These are phyloP conservation scores for Pseudogymnoascus sp. DNA, from an alignment of 2,329 filamentous ascomycete genomes.

Conservation along the genomic window DNA sequence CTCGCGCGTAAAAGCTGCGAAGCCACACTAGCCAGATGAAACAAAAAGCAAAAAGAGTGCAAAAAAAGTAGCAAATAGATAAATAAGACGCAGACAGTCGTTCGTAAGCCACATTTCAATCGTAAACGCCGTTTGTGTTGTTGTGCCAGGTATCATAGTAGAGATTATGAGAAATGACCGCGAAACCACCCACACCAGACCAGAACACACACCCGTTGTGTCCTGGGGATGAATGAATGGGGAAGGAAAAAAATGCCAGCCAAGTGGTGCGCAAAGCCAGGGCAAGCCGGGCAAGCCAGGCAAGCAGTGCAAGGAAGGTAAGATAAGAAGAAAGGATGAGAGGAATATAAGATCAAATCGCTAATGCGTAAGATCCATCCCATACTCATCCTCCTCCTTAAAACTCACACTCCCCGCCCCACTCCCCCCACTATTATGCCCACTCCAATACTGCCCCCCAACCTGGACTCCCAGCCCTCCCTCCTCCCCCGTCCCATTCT, in stretches of 20 bases:
- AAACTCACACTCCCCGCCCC: slow-evolving; percentile 62
- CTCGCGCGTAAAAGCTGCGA: background rate
- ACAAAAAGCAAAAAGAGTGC: too few relatives aligned
- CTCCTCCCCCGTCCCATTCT: slow-evolving; percentile 21
- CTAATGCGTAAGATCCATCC: slow-evolving; percentile 61
- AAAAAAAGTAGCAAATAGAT: background rate
- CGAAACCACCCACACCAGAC: background rate
- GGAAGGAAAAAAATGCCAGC: background rate
- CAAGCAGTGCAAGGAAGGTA: background rate
- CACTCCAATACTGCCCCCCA: slow-evolving; percentile 53
- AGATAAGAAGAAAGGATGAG: too few relatives aligned
- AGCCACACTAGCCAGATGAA: too few relatives aligned
- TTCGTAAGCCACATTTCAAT: background rate
- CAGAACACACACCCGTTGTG: too few relatives aligned
- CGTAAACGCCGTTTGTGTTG: background rate
- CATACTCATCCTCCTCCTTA: slow-evolving; percentile 92
- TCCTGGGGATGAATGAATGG: too few relatives aligned
- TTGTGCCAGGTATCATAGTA: background rate
- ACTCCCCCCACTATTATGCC: slow-evolving; percentile 63
- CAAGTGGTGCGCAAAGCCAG: too few relatives aligned
- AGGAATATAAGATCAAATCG: too few relatives aligned
- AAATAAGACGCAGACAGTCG: too few relatives aligned
- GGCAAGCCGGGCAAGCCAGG: background rate
- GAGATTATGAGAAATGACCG: background rate
- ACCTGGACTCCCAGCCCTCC: slow-evolving; percentile 20